Evolutionary conservation across 148 eudicot species (phyloP), one percentile per base, ranked within the genome.

Genomic region (Silene latifolia): DNA sequence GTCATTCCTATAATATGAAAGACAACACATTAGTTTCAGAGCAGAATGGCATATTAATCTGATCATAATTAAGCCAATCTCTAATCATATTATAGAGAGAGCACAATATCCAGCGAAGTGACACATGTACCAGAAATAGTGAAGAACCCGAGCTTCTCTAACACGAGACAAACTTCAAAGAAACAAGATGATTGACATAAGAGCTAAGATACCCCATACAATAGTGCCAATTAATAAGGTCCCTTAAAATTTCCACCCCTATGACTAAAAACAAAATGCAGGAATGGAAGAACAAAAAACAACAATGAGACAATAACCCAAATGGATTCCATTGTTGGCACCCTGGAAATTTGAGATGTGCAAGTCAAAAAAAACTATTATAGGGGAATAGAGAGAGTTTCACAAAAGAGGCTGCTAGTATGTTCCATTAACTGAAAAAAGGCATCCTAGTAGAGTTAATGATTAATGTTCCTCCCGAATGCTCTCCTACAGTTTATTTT

Each of bases 1-100:
- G 98, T 92, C 98, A 91, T 92, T 78, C 98, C 98, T 95, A 68
- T 42, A 63, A 65, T 59, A 66, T 70, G 24, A 73, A 44, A 76
- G 57, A 62, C 27, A 63, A 66, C 39, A 75, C 21, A 35, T 74
- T 35, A 67, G 27, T 18, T 60, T 14, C 27, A 42, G 32, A 42
- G 46, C 20, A 27, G 51, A 21, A 58, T 67, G 66, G 44, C 64
- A 10, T 23, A 35, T 63, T 56, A 27, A 67, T 61, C 18, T 35
- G 42, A 61, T 35, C 46, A 75, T 8, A 27, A 57, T 18, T 23
- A 65, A 56, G 8, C 67, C 59, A 69, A 63, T 56, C 56, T 54
- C 21, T 69, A 14, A 35, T 24, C 66, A 24, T 59, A 19, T 23
- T 3, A 25, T 44, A 14, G 62, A 54, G 14, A 32, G 42, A 25